A percentile compares a stretch with the other conserved stretches of the same genome.
Conservation (phyloP, 2,329 filamentous ascomycete genomes). For the Fusarium multiceps region DNA sequence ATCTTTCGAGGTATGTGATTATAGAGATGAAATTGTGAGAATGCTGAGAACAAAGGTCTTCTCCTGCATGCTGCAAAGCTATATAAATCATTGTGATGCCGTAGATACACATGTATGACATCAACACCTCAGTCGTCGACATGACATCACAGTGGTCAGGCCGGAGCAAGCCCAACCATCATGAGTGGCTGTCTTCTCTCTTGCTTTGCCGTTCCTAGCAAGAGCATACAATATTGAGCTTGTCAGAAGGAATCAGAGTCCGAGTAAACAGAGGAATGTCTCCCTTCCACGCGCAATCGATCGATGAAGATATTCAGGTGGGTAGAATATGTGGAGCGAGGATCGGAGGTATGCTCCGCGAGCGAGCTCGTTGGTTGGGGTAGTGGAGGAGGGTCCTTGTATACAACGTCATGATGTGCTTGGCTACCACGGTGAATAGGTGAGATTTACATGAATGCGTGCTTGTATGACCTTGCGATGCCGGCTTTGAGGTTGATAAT, state of each 20-base stretch:
- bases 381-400: slow-evolving; percentile 26
- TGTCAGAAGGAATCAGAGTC: background rate
- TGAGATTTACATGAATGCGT: background rate
- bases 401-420: slow-evolving; percentile 28
- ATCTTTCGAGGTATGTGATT: background rate
- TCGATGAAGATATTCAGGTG: slow-evolving; percentile 28
- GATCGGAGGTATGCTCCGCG: slow-evolving; percentile 30
- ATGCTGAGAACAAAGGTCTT: background rate
- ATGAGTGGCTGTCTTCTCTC: background rate
- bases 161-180: background rate
- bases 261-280: background rate
- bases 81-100: slow-evolving; percentile 23
- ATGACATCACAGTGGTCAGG: slow-evolving; percentile 31
- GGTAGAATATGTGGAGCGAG: slow-evolving; percentile 25
- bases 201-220: background rate
- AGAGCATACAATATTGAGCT: background rate
- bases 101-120: slow-evolving; percentile 18
- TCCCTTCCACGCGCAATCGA: slow-evolving; percentile 5
- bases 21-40: background rate
- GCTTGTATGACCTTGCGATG: slow-evolving; percentile 3
- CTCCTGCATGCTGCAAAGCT: background rate
- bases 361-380: slow-evolving; percentile 21
- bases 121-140: slow-evolving; percentile 20
- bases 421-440: slow-evolving; percentile 5
- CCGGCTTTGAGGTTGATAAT: background rate